Base-by-base conservation (phyloP, 495 filamentous ascomycete species). In the Tuber brumale region DNA sequence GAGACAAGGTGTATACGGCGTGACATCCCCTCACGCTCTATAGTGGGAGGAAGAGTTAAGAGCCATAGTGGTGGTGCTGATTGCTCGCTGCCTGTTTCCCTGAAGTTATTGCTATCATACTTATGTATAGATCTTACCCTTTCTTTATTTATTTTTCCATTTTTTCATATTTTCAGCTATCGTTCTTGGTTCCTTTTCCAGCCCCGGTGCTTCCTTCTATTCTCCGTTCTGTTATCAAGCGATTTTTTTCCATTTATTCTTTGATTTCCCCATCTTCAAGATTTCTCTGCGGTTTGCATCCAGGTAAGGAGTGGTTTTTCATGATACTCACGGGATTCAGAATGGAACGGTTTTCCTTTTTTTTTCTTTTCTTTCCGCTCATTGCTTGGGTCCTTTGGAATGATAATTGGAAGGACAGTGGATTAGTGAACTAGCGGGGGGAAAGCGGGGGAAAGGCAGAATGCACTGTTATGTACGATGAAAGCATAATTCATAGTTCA, bases 81-180 rank as follows among this genome's bases (percentile, higher is more conserved):
- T 66, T 66, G 14, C 31, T 66, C 31, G 57, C 57, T 66, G 27
- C 35, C 9, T 35, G 27, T 12, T 35, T 66, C 57, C 18, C 57
- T 14, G 27, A 66, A 27, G 27, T 31, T 35, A 66, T 27, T 35
- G 27, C 27, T 66, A 66, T 35, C 57, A 66, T 66, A 66, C 57
- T 66, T 66, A 31, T 66, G 57, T 66, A 66, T 66, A 66, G 57
- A 66, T 66, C 57, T 66, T 66, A 66, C 57, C 57, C 57, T 66
- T 31, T 61, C 12, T 16, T 16, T 45, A 8, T 31, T 14, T 14
- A 3, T 66, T 31, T 31, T 35, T 14, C 16, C 8, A 6, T 66
- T 66, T 31, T 27, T 31, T 31, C 4, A 19, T 46, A 19, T 46
- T 31, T 66, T 31, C 57, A 66, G 57, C 14, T 66, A 18, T 66